Percentiles rank a stretch among this genome's conserved stretches.
Evolutionary conservation across 331 rosid species (phyloP).

Genomic region (Rosa hybrid): DNA sequence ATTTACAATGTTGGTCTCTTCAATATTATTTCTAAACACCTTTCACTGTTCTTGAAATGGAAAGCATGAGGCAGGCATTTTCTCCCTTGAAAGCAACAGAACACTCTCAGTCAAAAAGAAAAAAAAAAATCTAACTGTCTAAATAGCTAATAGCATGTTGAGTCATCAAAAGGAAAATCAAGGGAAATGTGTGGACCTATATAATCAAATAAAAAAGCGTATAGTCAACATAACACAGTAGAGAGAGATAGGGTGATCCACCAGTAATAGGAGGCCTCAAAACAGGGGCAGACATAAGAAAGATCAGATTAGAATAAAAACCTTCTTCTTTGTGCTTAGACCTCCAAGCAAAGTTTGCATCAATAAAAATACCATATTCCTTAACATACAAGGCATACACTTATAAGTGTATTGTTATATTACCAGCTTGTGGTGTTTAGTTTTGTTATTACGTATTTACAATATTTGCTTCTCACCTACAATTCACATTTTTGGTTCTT

Average conservation of each 20-base stretch:
- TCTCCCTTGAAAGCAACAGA: background rate
- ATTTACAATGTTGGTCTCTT: background rate
- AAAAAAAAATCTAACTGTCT: background rate
- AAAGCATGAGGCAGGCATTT: background rate
- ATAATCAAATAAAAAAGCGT: background rate
- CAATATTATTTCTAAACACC: background rate
- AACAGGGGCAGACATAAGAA: background rate
- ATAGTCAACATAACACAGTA: background rate
- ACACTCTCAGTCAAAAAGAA: background rate
- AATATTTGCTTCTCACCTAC: conserved; percentile 20
- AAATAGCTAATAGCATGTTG: background rate
- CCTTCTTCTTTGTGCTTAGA: background rate
- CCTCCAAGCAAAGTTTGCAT: background rate
- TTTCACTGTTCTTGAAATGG: background rate
- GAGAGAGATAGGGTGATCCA: background rate
- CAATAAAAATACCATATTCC: background rate
- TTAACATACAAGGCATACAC: background rate
- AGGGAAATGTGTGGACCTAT: background rate
- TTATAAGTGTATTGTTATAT: background rate
- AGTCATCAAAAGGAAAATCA: background rate
- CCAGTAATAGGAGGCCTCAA: background rate
- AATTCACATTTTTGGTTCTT: conserved; percentile 21
- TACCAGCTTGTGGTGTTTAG: background rate
- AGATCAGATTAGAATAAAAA: background rate
- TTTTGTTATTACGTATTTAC: conserved; percentile 13